Evolutionary conservation across 208 protist species (phyloP).

Genomic region (Trypanosoma platydactyli): DNA sequence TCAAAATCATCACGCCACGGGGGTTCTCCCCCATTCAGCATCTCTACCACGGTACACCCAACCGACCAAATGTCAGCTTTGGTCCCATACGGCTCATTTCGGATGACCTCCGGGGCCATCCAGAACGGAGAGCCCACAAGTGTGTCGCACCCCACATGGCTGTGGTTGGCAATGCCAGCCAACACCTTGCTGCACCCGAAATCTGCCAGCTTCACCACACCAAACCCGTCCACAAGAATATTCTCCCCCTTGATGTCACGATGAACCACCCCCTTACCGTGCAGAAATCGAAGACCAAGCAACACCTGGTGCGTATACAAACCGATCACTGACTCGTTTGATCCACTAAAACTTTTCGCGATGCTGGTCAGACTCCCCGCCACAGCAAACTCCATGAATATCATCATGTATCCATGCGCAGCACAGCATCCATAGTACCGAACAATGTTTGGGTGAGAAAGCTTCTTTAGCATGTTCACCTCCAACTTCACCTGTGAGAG

Average conservation of each 20-base stretch:
- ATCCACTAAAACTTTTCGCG: constrained; percentile 67
- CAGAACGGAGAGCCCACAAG: constrained; percentile 82
- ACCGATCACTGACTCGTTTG: constrained; percentile 75
- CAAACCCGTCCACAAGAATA: constrained; percentile 72
- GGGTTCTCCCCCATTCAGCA: constrained; percentile 82
- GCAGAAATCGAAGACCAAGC: constrained; percentile 63
- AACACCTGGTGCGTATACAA: constrained; percentile 81
- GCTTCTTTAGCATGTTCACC: constrained; percentile 72
- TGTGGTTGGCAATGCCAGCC: constrained; percentile 55
- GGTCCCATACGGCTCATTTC: constrained; percentile 77
- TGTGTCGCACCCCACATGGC: constrained; percentile 63
- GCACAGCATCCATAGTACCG: constrained; percentile 78
- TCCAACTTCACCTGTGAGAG: constrained; percentile 59
- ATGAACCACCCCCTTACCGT: constrained; percentile 70
- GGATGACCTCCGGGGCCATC: constrained; percentile 90
- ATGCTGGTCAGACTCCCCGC: constrained; percentile 83
- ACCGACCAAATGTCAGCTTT: constrained; percentile 93
- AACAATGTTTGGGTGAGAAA: constrained; percentile 86
- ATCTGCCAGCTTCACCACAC: constrained; percentile 72
- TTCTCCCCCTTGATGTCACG: constrained; percentile 85
- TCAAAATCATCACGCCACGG: constrained; percentile 81
- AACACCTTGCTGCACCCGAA: constrained; percentile 80
- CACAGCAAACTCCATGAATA: constrained; percentile 92
- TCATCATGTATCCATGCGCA: constrained; percentile 66
- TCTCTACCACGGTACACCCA: constrained; percentile 92